Evolutionary conservation across 805 yeast genomes (phyloP), one percentile per base, ranked within the genome.

Genomic region (Spencermartinsiella europaea): DNA sequence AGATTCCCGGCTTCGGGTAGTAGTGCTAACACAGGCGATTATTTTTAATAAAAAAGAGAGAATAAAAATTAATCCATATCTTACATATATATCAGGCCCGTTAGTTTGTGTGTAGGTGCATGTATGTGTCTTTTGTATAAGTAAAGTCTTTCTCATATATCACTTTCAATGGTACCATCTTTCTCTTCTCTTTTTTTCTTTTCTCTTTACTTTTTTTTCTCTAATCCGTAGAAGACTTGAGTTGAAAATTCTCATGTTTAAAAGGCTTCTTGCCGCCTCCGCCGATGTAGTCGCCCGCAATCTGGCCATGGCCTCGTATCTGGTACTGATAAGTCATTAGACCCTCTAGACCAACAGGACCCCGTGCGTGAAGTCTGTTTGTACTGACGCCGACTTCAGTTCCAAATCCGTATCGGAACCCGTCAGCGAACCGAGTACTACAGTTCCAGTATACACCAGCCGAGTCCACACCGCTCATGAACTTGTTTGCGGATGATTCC

Each of bases 401-500:
- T 44, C 99, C 99, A 63, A 95, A 93, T 0, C 99, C 99, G 62
- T 91, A 93, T 64, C 99, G 78, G 75, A 87, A 93, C 2, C 99
- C 99, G 66, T 93, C 99, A 4, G 99, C 98, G 69, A 93, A 93
- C 62, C 99, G 75, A 5, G 98, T 88, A 17, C 96, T 85, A 42
- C 95, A 91, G 63, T 93, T 93, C 98, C 98, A 91, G 71, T 88
- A 93, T 10, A 93, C 95, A 47, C 97, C 97, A 1, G 98, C 84
- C 2, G 97, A 86, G 65, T 93, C 99, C 39, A 93, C 77, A 19
- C 90, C 93, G 61, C 80, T 80, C 61, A 91, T 66, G 68, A 93
- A 93, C 47, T 65, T 66, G 25, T 87, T 84, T 0, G 99, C 98
- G 14, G 71, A 71, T 3, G 60, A 72, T 60, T 84, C 78, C 58